Evolutionary conservation across 1,139 yeast genomes (phyloP).

Genomic region (Spathaspora sp.): DNA sequence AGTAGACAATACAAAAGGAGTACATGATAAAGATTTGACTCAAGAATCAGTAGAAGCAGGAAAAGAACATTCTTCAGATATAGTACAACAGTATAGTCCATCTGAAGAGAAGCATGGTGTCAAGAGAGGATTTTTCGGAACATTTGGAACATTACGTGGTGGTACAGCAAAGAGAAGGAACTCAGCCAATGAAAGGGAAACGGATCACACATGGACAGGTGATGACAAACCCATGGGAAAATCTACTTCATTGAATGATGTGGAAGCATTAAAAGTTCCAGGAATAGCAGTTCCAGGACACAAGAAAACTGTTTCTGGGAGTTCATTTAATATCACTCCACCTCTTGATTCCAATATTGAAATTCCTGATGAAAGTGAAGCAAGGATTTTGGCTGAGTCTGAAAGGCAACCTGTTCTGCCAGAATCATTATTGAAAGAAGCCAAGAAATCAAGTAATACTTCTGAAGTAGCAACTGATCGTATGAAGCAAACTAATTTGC

Average conservation of each 20-base stretch:
- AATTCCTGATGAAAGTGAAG: neutral
- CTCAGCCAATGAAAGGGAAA: neutral
- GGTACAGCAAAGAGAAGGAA: neutral
- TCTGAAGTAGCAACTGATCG: neutral
- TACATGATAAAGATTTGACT: neutral
- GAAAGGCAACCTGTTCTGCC: neutral
- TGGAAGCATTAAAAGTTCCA: neutral
- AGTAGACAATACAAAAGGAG: neutral
- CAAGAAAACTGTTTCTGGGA: constrained; percentile 10
- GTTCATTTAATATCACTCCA: constrained; percentile 11
- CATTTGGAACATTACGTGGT: neutral
- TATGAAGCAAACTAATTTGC: neutral
- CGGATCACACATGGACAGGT: neutral
- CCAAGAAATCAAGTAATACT: neutral
- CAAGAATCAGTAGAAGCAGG: constrained; percentile 4
- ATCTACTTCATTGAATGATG: neutral
- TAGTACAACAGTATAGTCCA: neutral
- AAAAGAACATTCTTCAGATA: constrained; percentile 1
- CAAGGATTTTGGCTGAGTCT: neutral
- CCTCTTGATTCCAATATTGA: constrained; percentile 5
- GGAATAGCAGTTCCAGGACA: neutral
- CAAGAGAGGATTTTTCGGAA: neutral
- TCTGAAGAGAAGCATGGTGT: neutral
- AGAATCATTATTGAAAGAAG: neutral
- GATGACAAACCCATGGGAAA: neutral